Evolutionary conservation across 306 rosid genomes (phyloP).

Genomic region (Abrus precatorius): DNA sequence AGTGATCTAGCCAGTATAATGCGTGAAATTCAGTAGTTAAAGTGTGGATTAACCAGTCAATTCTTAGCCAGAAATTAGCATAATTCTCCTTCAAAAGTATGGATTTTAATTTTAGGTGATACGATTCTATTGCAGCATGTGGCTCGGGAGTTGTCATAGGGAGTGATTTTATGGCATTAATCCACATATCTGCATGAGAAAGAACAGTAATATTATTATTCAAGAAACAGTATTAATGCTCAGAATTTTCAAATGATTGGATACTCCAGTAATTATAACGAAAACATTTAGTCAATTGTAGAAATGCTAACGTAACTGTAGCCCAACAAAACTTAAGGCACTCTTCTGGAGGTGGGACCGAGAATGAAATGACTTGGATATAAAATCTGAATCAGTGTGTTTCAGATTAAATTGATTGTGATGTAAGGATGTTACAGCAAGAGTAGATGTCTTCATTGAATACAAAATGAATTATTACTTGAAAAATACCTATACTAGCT

Average conservation of each 20-base stretch:
- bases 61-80: constrained; percentile 66
- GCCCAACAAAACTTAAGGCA: constrained; percentile 14
- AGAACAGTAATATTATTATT: constrained; percentile 41
- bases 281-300: constrained; percentile 11
- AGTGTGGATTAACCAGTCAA: constrained; percentile 76
- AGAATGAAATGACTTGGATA: constrained; percentile 29
- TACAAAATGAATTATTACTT: constrained; percentile 32
- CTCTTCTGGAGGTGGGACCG: neutral
- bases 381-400: constrained; percentile 15
- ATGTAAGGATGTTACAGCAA: constrained; percentile 31
- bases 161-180: constrained; percentile 65
- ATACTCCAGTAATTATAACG: constrained; percentile 15
- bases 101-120: constrained; percentile 74
- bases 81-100: constrained; percentile 63
- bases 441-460: constrained; percentile 31
- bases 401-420: constrained; percentile 30
- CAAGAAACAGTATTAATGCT: constrained; percentile 23
- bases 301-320: constrained; percentile 12
- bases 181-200: constrained; percentile 72
- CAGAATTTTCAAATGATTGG: constrained; percentile 21
- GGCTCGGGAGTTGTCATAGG: constrained; percentile 71
- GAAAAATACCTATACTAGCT: constrained; percentile 68
- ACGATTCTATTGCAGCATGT: constrained; percentile 76
- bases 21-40: constrained; percentile 77
- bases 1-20: constrained; percentile 75